Evolutionary conservation across 2,329 filamentous ascomycete species (phyloP), one percentile per base, ranked within the genome.

Genomic region (Neocatenulostroma microsporum): DNA sequence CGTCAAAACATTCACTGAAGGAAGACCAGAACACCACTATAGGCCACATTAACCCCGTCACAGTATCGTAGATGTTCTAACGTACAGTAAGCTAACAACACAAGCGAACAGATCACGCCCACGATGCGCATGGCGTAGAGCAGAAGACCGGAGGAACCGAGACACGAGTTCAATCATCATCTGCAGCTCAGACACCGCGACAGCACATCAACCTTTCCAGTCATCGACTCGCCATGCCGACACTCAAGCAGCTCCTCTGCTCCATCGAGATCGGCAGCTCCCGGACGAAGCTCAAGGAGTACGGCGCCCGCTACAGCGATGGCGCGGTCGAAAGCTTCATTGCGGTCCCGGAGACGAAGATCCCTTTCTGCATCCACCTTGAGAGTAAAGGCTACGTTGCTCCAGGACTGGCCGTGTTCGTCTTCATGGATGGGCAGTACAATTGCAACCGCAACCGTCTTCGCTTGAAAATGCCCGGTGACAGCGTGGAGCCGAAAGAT

Each of bases 391-490:
- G 62, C 20, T 76, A 68, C 55, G 71, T 76, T 43, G 67, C 67
- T 1, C 62, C 67, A 17, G 73, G 73, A 0, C 53, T 76, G 9
- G 66, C 70, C 2, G 66, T 72, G 53, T 71, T 70, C 41, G 70
- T 76, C 18, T 76, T 67, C 57, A 73, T 75, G 26, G 73, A 76
- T 45, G 73, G 73, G 13, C 54, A 68, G 5, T 75, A 75, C 42
- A 72, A 76, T 48, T 73, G 69, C 55, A 76, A 76, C 41, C 69
- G 73, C 39, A 72, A 72, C 50, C 60, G 66, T 25, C 58, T 62
- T 25, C 55, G 64, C 23, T 45, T 74, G 21, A 54, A 59, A 36
- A 42, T 59, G 14, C 58, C 60, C 11, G 42, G 35, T 6, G 39
- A 41, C 4, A 46, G 37, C 7, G 50, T 53, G 7, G 49, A 54